phyloP scores from a whole-genome alignment of 176 grass and related monocot species.

The Neostapfia colusana region DNA sequence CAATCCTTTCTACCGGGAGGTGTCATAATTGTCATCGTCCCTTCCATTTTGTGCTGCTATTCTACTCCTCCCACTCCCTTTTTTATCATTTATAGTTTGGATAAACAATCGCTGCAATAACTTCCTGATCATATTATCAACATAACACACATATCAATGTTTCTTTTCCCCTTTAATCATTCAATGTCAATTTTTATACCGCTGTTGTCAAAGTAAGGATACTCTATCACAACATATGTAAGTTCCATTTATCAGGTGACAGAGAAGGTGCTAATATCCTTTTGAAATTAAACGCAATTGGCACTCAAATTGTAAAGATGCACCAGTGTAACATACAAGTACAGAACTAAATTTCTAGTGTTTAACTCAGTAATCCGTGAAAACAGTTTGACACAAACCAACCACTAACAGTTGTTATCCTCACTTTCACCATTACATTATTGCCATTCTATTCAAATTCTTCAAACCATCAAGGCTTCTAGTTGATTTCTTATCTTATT shows the following conservation, averaged over 20 bases:
- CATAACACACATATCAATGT: neutral
- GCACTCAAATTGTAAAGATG: neutral
- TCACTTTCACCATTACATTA: neutral
- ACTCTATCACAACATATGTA: too few species aligned
- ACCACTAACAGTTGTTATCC: neutral
- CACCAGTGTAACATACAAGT: neutral
- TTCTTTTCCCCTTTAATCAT: too few species aligned
- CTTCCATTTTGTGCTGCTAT: neutral
- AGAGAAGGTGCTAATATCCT: neutral
- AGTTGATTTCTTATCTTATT: neutral
- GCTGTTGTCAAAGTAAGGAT: too few species aligned
- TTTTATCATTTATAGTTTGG: neutral
- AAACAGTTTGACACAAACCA: neutral
- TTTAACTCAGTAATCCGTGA: neutral
- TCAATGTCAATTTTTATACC: too few species aligned
- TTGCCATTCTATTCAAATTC: neutral
- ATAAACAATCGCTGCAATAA: neutral
- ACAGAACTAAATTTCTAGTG: neutral
- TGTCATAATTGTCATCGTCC: neutral
- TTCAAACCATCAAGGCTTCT: neutral
- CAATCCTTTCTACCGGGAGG: too few species aligned
- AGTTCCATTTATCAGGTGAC: neutral
- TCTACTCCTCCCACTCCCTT: neutral
- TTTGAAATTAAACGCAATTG: neutral
- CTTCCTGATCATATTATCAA: neutral